Percentiles rank a stretch among this genome's conserved stretches.
Evolutionary conservation across 495 filamentous ascomycete genomes (phyloP).

Genomic region (Halenospora varia): DNA sequence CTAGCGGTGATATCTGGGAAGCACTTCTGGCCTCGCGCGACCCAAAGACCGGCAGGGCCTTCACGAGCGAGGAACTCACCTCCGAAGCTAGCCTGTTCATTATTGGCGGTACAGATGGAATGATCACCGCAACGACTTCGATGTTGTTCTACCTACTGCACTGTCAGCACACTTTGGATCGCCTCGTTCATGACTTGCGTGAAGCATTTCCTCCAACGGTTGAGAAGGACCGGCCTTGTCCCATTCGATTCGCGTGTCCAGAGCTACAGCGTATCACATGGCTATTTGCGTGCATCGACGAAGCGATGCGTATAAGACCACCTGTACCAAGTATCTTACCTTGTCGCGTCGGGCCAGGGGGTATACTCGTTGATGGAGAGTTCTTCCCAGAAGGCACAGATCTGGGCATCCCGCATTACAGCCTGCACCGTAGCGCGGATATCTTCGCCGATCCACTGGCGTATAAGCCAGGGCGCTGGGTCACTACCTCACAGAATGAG

Average conservation of each 20-base stretch:
- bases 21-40: neutral
- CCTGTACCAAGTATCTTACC: neutral
- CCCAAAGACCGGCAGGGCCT: neutral
- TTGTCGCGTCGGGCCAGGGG: neutral
- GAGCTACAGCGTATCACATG: neutral
- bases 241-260: neutral
- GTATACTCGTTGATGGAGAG: neutral
- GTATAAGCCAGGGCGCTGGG: neutral
- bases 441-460: neutral
- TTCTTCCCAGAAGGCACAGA: neutral
- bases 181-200: neutral
- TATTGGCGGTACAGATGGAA: neutral
- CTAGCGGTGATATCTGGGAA: neutral
- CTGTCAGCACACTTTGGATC: neutral
- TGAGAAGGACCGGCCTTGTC: neutral
- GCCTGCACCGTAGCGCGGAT: neutral
- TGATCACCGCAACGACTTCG: neutral
- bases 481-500: neutral
- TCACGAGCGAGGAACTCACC: neutral
- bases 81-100: neutral
- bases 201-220: neutral
- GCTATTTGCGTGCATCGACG: neutral
- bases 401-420: neutral
- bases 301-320: neutral
- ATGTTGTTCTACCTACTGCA: neutral